Conservation (phyloP, 495 filamentous ascomycete genomes). For the Neurospora sp. region DNA sequence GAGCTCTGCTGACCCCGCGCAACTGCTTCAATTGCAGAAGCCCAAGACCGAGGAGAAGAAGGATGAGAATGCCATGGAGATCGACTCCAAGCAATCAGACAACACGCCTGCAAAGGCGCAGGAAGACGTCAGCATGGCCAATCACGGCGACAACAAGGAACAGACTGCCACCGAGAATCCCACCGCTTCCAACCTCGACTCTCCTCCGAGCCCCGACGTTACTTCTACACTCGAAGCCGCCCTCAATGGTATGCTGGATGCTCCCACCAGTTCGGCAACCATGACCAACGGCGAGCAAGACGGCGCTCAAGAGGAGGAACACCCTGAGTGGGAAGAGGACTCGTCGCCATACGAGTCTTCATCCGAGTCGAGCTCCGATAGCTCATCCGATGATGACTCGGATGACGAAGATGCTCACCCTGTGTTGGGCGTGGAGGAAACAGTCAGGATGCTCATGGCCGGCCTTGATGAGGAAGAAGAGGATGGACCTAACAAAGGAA, state of each 20-base stretch:
- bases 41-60: slow-evolving; percentile 3
- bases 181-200: slow-evolving; percentile 1
- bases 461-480: slow-evolving; percentile 59
- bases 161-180: neutral
- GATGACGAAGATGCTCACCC: slow-evolving; percentile 40
- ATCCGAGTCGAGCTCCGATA: slow-evolving; percentile 32
- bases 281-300: slow-evolving; percentile 5
- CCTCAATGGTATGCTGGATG: slow-evolving; percentile 25
- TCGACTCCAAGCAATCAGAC: neutral
- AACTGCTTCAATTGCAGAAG: neutral
- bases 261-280: slow-evolving; percentile 3
- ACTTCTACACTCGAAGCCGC: slow-evolving; percentile 37
- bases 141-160: slow-evolving; percentile 3
- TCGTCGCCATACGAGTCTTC: slow-evolving; percentile 49
- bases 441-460: slow-evolving; percentile 70
- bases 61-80: slow-evolving; percentile 5
- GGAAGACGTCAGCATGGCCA: neutral
- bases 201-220: slow-evolving; percentile 22
- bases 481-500: slow-evolving; percentile 36
- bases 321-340: slow-evolving; percentile 47
- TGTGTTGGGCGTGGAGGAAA: slow-evolving; percentile 63
- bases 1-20: neutral
- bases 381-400: slow-evolving; percentile 39
- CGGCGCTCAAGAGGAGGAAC: slow-evolving; percentile 13
- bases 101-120: neutral